Conservation (phyloP, 805 yeast genomes). For the Hagleromyces aurorensis region DNA sequence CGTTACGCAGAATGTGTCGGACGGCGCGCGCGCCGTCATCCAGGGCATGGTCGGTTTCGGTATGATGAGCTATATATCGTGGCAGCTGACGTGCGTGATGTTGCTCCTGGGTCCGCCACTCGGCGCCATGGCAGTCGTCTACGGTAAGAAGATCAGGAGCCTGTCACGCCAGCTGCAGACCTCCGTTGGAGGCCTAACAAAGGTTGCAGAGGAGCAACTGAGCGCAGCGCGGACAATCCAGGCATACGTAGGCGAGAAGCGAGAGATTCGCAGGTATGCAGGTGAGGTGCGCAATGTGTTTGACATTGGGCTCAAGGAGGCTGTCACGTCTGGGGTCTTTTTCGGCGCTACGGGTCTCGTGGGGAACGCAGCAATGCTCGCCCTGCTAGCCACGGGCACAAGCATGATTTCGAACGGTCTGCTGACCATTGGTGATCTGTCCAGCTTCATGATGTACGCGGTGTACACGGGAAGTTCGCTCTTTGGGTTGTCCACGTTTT, state of each 20-base stretch:
- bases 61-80: conserved; percentile 85
- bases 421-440: conserved; percentile 77
- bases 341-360: conserved; percentile 74
- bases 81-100: conserved; percentile 78
- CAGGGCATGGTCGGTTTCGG: conserved; percentile 81
- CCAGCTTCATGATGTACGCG: conserved; percentile 93
- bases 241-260: conserved; percentile 76
- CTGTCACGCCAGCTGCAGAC: conserved; percentile 74
- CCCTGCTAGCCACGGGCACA: conserved; percentile 72
- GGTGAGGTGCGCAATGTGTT: conserved; percentile 58
- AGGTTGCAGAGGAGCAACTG: conserved; percentile 86
- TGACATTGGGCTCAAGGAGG: conserved; percentile 70
- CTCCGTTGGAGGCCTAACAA: conserved; percentile 77
- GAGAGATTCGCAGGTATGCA: conserved; percentile 70
- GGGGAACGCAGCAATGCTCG: conserved; percentile 75
- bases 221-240: conserved; percentile 83
- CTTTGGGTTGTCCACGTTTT: conserved; percentile 83
- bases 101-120: conserved; percentile 76
- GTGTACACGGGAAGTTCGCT: conserved; percentile 90
- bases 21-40: conserved; percentile 79
- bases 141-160: conserved; percentile 70
- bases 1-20: conserved; percentile 81
- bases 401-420: conserved; percentile 71
- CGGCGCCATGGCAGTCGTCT: conserved; percentile 67
- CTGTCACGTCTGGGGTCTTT: conserved; percentile 65